Conservation (phyloP, 2,329 filamentous ascomycete genomes). For the Exophiala xenobiotica region DNA sequence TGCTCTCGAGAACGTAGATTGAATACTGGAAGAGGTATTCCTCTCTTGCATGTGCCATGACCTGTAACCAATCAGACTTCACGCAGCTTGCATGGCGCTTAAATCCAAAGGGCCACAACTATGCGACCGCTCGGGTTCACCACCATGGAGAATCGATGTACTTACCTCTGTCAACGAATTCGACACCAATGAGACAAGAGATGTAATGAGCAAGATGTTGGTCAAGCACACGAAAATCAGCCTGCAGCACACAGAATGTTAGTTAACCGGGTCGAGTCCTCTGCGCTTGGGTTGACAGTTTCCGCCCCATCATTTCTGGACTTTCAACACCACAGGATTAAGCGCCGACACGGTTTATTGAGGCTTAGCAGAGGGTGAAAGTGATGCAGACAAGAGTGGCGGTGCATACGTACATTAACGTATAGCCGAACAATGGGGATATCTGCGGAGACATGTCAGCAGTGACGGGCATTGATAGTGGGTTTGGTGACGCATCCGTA, state of each 20-base stretch:
- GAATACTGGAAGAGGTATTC: slow-evolving; percentile 59
- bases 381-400: slow-evolving; percentile 1
- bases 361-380: slow-evolving; percentile 2
- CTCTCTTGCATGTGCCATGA: slow-evolving; percentile 61
- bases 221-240: slow-evolving; percentile 61
- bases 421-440: slow-evolving; percentile 30
- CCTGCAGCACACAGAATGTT: slow-evolving; percentile 35
- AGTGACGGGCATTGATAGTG: background rate
- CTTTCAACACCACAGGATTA: background rate
- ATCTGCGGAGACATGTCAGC: slow-evolving; percentile 25
- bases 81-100: slow-evolving; percentile 3
- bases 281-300: slow-evolving; percentile 11
- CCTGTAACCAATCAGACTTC: slow-evolving; percentile 41
- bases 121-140: slow-evolving; percentile 9
- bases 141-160: slow-evolving; percentile 1
- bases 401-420: slow-evolving; percentile 28
- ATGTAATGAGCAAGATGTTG: slow-evolving; percentile 61
- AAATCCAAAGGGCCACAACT: slow-evolving; percentile 15
- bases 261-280: slow-evolving; percentile 11
- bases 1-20: slow-evolving; percentile 47
- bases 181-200: slow-evolving; percentile 58
- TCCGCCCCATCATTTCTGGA: background rate
- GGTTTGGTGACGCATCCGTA: background rate
- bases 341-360: slow-evolving; percentile 11
- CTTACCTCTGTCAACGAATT: slow-evolving; percentile 58